A percentile compares a stretch with the other conserved stretches of the same genome.
These are phyloP conservation scores for Cystobasidiaceae sp. DNA, from an alignment of 1,284 basidiomycete species.

Conservation along the genomic window DNA sequence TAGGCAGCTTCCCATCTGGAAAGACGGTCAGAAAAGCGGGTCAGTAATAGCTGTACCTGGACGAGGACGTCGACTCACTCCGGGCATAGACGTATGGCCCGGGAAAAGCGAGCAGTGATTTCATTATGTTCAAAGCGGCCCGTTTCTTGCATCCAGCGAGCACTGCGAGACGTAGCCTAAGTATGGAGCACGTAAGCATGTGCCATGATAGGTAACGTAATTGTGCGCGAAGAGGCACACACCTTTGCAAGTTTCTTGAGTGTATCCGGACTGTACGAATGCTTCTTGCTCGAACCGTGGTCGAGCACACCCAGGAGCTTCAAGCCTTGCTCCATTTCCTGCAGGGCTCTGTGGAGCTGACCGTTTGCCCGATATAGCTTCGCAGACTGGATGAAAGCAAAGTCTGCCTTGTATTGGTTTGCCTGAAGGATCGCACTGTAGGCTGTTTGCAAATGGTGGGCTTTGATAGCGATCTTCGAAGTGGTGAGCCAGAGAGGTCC, in stretches of 20 bases:
- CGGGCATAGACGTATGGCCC: slow-evolving; percentile 56
- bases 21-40: too few species aligned
- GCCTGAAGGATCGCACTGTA: slow-evolving; percentile 95
- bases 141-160: slow-evolving; percentile 88
- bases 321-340: slow-evolving; percentile 62
- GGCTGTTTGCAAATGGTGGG: slow-evolving; percentile 91
- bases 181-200: too few species aligned
- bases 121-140: slow-evolving; percentile 68
- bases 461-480: slow-evolving; percentile 90
- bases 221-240: too few species aligned
- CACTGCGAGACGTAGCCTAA: slow-evolving; percentile 78
- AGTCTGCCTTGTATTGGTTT: slow-evolving; percentile 65
- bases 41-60: slow-evolving; percentile 9
- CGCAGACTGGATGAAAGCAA: slow-evolving; percentile 85
- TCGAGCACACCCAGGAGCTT: slow-evolving; percentile 13
- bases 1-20: slow-evolving; percentile 76
- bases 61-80: slow-evolving; percentile 51
- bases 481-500: slow-evolving; percentile 85
- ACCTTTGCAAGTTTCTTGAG: slow-evolving; percentile 59
- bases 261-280: not conserved
- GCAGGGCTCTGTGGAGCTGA: slow-evolving; percentile 78
- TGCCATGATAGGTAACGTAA: too few species aligned
- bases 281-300: slow-evolving; percentile 2
- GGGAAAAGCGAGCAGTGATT: slow-evolving; percentile 59
- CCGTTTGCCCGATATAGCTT: slow-evolving; percentile 77